Evolutionary conservation across 495 filamentous ascomycete species (phyloP).

Genomic region (Xylaria curta): DNA sequence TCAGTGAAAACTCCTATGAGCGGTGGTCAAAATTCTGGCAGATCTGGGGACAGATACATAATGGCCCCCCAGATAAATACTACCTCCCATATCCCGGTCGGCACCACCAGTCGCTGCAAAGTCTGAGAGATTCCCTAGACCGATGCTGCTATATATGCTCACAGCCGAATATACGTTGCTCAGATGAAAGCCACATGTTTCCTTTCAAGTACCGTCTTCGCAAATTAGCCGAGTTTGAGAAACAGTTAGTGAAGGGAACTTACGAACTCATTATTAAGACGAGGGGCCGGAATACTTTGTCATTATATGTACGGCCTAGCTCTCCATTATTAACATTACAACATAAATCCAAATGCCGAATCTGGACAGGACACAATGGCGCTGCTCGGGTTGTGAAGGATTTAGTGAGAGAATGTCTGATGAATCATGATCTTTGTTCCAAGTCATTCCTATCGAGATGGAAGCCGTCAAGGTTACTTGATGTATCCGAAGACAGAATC

Average conservation of each 20-base stretch:
- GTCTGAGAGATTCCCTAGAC: neutral
- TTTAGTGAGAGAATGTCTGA: neutral
- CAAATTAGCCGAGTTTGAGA: neutral
- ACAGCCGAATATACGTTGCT: neutral
- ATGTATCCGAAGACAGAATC: neutral
- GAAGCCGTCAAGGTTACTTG: constrained; percentile 2
- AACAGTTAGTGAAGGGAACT: neutral
- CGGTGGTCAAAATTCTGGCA: neutral
- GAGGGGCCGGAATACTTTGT: too few species aligned
- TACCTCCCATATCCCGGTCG: neutral
- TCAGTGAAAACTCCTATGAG: neutral
- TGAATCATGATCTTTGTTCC: neutral
- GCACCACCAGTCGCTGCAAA: neutral
- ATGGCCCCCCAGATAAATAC: neutral
- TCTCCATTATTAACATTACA: neutral
- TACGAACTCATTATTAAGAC: neutral
- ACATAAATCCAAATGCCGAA: too few species aligned
- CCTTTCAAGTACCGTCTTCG: neutral
- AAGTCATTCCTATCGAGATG: neutral
- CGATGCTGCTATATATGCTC: neutral
- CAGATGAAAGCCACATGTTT: neutral
- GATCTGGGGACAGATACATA: neutral
- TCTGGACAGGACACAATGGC: neutral
- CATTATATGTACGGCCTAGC: neutral
- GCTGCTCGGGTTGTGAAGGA: neutral